Base-by-base conservation (phyloP, 129 eudicot genomes). In the Escallonia herrerae region DNA sequence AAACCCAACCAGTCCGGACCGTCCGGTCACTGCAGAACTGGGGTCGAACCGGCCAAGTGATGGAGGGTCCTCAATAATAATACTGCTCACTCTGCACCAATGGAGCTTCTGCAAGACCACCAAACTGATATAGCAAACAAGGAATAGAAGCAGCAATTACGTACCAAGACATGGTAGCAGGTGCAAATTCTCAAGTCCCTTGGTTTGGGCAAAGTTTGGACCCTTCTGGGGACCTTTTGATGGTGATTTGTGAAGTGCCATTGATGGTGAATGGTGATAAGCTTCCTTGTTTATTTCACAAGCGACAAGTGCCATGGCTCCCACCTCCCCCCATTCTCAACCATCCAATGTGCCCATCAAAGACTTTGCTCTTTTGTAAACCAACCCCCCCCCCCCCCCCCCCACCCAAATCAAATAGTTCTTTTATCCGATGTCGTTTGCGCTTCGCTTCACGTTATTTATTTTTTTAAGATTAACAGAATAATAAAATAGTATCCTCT, bases 301-400 rank as follows among this genome's bases (percentile, higher is more conserved):
- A 15, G 52, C 45, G 72, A 76, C 71, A 58, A 48, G 33, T 33
- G 11, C 2, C 48, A 15, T 59, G 45, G 67, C 72, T 2, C 56
- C 44, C 15, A 9, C 9, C 43, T 51, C 44, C 15, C 11, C 43
- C 58, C 62, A 42, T 70, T 66, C 81, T 57, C 56, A 50, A 37
- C 81, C 81, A 72, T 70, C 72, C 72, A 76, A 47, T 71, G 70
- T 65, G 76, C 64, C 54, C 64, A 13, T 46, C 45, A 12, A 58
- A 46, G 59, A 4, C 41, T 47, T 46, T 43, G 4, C 7, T 47
- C 45, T 65, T 65, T 45, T 41, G 22, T 38, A 49, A 49, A 46
- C 54, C 54, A 3, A 0, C 54, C 11, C 54, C 8, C 7, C 6
- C 6, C 2, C 2, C 9, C 49, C 8, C 5, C 4, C 8, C 49